These are phyloP conservation scores for Trichodelitschia bisporula DNA, from an alignment of 495 filamentous ascomycete species.

Conservation along the genomic window DNA sequence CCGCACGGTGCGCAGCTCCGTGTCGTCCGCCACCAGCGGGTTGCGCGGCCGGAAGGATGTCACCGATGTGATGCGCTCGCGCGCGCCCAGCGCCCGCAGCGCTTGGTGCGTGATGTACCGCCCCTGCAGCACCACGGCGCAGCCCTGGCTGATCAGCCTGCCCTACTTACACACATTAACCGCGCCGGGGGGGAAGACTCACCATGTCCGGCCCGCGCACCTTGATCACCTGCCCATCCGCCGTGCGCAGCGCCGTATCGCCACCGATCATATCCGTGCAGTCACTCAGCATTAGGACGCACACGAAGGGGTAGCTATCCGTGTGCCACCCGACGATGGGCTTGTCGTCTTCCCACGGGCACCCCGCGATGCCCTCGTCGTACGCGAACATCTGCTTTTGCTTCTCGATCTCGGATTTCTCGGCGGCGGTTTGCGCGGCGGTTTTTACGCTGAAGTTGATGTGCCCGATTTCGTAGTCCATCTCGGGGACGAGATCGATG, in stretches of 20 bases:
- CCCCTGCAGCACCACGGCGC: constrained; percentile 10
- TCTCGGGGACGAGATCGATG: constrained; percentile 42
- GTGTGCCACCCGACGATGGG: constrained; percentile 50
- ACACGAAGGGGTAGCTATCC: constrained; percentile 56
- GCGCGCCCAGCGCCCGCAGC: constrained; percentile 4
- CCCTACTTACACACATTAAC: constrained; percentile 1
- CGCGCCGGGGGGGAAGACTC: constrained; percentile 6
- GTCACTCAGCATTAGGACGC: constrained; percentile 53
- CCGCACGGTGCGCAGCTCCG: constrained; percentile 5
- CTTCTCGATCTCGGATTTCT: constrained; percentile 15
- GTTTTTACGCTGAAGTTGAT: constrained; percentile 42
- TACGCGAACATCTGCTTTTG: constrained; percentile 18
- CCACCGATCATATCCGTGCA: constrained; percentile 45
- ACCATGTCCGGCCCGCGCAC: constrained; percentile 43
- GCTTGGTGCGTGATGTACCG: constrained; percentile 8
- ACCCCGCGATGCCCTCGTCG: constrained; percentile 25
- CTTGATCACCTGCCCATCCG: constrained; percentile 35
- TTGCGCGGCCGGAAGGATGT: constrained; percentile 9
- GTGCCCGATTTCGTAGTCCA: constrained; percentile 53
- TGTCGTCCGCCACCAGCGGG: constrained; percentile 4
- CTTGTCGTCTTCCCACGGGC: constrained; percentile 32
- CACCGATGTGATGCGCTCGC: constrained; percentile 10
- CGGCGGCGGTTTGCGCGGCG: constrained; percentile 26
- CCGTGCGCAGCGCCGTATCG: constrained; percentile 40
- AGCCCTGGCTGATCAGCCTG: constrained; percentile 4